These are phyloP conservation scores for Adansonia digitata DNA, from an alignment of 345 rosid species.

Conservation along the genomic window DNA sequence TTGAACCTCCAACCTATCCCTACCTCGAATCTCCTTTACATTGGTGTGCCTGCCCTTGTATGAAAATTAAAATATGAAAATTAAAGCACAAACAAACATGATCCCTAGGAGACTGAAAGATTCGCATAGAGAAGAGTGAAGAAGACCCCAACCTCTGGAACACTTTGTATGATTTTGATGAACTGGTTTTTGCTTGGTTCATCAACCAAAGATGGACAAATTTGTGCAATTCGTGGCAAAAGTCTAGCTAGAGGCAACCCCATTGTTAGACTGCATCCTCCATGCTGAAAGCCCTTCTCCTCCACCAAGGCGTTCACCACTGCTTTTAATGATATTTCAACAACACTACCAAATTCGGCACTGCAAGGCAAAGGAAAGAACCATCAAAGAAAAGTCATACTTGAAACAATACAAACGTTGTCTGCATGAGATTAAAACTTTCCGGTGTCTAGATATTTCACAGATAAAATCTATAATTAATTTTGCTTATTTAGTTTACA, in stretches of 20 bases:
- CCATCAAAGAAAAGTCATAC: neutral
- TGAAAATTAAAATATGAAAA: conserved; percentile 18
- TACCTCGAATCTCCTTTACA: conserved; percentile 8
- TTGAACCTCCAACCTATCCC: conserved; percentile 12
- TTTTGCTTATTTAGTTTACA: neutral
- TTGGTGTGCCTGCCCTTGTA: conserved; percentile 1
- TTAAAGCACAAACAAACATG: conserved; percentile 16
- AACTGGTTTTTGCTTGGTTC: conserved; percentile 64
- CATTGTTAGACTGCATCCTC: conserved; percentile 29
- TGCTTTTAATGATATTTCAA: conserved; percentile 55
- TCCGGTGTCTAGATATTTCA: neutral
- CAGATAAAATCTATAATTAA: neutral
- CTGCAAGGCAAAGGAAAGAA: conserved; percentile 41
- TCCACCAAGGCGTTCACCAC: conserved; percentile 47
- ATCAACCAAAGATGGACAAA: conserved; percentile 38
- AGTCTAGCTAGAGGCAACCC: conserved; percentile 80
- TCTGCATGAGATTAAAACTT: neutral
- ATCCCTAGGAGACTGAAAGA: conserved; percentile 39
- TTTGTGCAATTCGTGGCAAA: conserved; percentile 66
- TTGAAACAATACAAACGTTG: neutral
- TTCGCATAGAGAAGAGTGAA: conserved; percentile 77
- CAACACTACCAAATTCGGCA: conserved; percentile 59
- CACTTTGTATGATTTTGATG: conserved; percentile 40
- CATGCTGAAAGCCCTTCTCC: conserved; percentile 45
- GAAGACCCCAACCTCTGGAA: conserved; percentile 77